A percentile compares a stretch with the other conserved stretches of the same genome.
phyloP scores from a whole-genome alignment of 306 rosid genomes.

The Vicia villosa region DNA sequence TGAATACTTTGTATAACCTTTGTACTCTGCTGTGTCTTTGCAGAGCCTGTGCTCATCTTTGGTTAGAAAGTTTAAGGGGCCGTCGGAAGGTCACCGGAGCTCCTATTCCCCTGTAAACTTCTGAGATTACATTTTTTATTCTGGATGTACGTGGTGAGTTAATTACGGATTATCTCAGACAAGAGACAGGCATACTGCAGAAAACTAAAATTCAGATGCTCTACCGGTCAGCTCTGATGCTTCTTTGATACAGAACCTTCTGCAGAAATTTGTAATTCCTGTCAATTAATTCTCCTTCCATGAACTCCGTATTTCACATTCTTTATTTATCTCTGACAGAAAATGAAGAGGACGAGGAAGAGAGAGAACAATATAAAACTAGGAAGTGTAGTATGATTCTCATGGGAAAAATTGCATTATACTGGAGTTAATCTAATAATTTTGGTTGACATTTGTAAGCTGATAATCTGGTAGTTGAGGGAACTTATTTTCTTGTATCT shows the following conservation, averaged over 20 bases:
- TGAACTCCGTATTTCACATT: constrained; percentile 30
- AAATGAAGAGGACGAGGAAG: constrained; percentile 19
- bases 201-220: constrained; percentile 35
- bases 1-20: constrained; percentile 21
- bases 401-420: constrained; percentile 5
- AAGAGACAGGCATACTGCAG: constrained; percentile 39
- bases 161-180: constrained; percentile 33
- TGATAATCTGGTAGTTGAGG: constrained; percentile 27
- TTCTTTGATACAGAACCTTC: constrained; percentile 35
- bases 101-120: constrained; percentile 84
- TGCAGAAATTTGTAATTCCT: constrained; percentile 33
- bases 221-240: constrained; percentile 33
- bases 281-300: constrained; percentile 34
- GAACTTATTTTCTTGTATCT: constrained; percentile 21
- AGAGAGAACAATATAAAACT: constrained; percentile 12
- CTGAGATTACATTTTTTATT: constrained; percentile 47
- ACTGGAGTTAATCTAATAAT: constrained; percentile 33
- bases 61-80: constrained; percentile 67
- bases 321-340: constrained; percentile 13
- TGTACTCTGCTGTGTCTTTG: constrained; percentile 32
- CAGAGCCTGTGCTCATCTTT: constrained; percentile 65
- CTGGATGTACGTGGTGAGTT: constrained; percentile 39
- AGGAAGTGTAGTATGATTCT: constrained; percentile 21
- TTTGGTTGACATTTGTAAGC: constrained; percentile 33
- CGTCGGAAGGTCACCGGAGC: constrained; percentile 71